phyloP scores from a whole-genome alignment of 345 rosid genomes.

The Kandelia obovata region DNA sequence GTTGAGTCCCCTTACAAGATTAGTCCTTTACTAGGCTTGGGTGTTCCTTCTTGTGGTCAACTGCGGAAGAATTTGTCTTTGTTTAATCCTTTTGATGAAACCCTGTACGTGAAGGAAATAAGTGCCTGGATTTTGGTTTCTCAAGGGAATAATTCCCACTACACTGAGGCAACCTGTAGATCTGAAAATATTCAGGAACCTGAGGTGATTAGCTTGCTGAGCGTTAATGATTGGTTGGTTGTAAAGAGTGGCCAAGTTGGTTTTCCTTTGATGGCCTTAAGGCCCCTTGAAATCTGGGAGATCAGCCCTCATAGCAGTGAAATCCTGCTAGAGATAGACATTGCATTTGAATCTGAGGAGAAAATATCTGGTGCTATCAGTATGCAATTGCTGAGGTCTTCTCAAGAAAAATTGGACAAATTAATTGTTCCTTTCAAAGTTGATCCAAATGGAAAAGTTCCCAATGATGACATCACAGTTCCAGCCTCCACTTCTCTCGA shows the following conservation, averaged over 20 bases:
- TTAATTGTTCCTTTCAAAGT: slow-evolving; percentile 56
- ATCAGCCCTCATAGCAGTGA: slow-evolving; percentile 37
- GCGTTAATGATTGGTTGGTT: slow-evolving; percentile 51
- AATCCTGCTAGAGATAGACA: slow-evolving; percentile 48
- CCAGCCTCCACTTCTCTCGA: slow-evolving; percentile 44
- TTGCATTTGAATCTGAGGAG: slow-evolving; percentile 45
- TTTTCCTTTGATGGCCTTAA: slow-evolving; percentile 44
- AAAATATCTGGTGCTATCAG: slow-evolving; percentile 48
- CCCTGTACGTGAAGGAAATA: slow-evolving; percentile 46
- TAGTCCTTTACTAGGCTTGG: slow-evolving; percentile 36
- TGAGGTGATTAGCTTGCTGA: slow-evolving; percentile 21
- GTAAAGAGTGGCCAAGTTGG: slow-evolving; percentile 37
- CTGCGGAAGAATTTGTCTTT: slow-evolving; percentile 51
- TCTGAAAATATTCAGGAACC: slow-evolving; percentile 23
- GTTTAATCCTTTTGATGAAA: slow-evolving; percentile 60
- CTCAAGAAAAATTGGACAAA: slow-evolving; percentile 39
- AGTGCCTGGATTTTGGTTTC: slow-evolving; percentile 55
- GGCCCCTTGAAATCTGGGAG: slow-evolving; percentile 54
- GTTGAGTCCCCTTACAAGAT: slow-evolving; percentile 52
- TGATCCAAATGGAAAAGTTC: slow-evolving; percentile 32
- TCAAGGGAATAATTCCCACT: slow-evolving; percentile 38
- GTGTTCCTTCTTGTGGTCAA: slow-evolving; percentile 37
- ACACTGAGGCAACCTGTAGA: slow-evolving; percentile 51
- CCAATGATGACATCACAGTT: slow-evolving; percentile 22
- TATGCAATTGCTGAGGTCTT: slow-evolving; percentile 46